Evolutionary conservation across 345 rosid species (phyloP).

Genomic region (Angophora floribunda): DNA sequence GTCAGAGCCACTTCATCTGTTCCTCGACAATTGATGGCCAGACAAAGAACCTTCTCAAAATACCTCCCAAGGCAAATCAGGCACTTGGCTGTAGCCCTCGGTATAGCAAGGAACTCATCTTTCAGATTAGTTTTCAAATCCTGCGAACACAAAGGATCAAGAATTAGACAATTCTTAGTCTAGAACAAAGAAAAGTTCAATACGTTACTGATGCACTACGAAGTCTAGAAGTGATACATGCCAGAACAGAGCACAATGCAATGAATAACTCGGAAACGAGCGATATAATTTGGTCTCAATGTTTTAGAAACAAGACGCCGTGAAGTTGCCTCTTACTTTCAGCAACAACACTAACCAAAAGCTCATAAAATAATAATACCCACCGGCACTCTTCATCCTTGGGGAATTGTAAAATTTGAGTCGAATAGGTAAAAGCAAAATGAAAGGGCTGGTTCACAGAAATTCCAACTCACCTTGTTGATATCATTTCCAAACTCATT

Average conservation of each 20-base stretch:
- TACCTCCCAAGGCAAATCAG: neutral
- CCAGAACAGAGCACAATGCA: too few species aligned
- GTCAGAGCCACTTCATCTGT: neutral
- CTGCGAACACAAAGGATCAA: neutral
- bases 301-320: neutral
- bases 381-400: neutral
- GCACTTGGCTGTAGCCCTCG: neutral
- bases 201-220: neutral
- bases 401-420: neutral
- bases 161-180: neutral
- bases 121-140: neutral
- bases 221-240: neutral
- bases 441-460: too few species aligned
- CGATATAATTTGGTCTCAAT: neutral
- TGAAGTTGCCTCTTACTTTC: neutral
- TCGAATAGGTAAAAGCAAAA: neutral
- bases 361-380: neutral
- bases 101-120: neutral
- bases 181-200: neutral
- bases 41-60: neutral
- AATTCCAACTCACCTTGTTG: neutral
- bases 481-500: neutral
- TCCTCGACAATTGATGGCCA: neutral
- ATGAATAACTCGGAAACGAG: neutral
- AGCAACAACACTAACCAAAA: neutral